These are phyloP conservation scores for Fusarium sterilihyphosum DNA, from an alignment of 2,329 filamentous ascomycete species.

Conservation along the genomic window DNA sequence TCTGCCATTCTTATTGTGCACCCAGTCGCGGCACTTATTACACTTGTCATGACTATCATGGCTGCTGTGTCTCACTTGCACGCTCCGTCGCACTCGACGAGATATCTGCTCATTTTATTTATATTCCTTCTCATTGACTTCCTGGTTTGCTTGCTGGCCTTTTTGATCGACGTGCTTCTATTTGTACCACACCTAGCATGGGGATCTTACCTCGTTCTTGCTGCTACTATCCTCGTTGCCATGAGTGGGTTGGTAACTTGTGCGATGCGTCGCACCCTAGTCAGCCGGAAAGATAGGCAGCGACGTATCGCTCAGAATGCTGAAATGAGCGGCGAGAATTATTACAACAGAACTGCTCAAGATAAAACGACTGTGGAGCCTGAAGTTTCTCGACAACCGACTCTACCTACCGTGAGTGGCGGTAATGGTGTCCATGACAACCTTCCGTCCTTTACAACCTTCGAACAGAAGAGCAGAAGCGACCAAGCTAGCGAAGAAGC, in stretches of 20 bases:
- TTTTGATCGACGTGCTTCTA: constrained; percentile 91
- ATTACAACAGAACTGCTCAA: constrained; percentile 77
- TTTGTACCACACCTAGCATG: constrained; percentile 95
- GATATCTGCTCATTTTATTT: constrained; percentile 85
- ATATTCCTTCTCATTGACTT: constrained; percentile 89
- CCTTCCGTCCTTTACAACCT: constrained; percentile 69
- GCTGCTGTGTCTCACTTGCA: constrained; percentile 87
- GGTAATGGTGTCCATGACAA: constrained; percentile 61
- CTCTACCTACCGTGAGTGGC: constrained; percentile 66
- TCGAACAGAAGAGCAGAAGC: constrained; percentile 72
- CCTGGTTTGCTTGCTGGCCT: constrained; percentile 83
- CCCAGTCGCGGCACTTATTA: constrained; percentile 87
- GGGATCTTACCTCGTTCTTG: constrained; percentile 94
- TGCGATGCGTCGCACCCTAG: constrained; percentile 91
- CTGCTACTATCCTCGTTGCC: constrained; percentile 85
- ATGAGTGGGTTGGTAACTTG: constrained; percentile 87
- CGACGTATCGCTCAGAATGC: constrained; percentile 92
- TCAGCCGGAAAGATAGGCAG: constrained; percentile 92
- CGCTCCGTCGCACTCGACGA: constrained; percentile 85
- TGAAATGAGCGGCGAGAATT: constrained; percentile 96
- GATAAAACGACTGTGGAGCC: constrained; percentile 56
- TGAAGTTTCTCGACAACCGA: constrained; percentile 61
- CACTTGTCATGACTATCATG: constrained; percentile 84
- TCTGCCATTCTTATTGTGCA: constrained; percentile 92
- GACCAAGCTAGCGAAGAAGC: constrained; percentile 74